Evolutionary conservation across 345 rosid species (phyloP).

Genomic region (Dovyalis caffra): DNA sequence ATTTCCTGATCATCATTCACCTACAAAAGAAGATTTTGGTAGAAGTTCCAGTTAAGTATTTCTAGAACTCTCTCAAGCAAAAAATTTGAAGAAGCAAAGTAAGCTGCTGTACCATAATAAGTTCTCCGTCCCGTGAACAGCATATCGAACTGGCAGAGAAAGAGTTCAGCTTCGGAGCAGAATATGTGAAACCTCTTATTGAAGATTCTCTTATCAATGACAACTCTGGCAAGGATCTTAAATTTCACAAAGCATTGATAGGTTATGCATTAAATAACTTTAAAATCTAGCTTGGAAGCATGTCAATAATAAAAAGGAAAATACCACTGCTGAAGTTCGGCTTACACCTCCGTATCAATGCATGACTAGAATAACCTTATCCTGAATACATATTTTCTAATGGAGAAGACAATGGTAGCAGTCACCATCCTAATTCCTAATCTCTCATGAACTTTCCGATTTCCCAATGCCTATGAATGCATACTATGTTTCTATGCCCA

Average conservation of each 20-base stretch:
- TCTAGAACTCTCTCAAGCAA: conserved; percentile 2
- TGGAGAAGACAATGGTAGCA: no score
- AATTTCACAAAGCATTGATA: conserved; percentile 3
- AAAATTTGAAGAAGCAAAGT: conserved; percentile 4
- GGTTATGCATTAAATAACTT: not conserved
- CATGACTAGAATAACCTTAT: no score
- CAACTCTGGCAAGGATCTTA: conserved; percentile 80
- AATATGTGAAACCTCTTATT: conserved; percentile 57
- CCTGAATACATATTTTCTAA: no score
- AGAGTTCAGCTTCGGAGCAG: conserved; percentile 47
- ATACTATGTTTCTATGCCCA: not conserved
- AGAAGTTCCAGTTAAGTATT: not conserved
- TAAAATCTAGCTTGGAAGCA: not conserved
- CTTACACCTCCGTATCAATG: no score
- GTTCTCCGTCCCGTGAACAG: conserved; percentile 67
- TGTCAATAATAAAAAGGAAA: not conserved
- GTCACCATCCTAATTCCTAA: no score
- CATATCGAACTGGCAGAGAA: conserved; percentile 50
- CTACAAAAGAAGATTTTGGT: conserved; percentile 36
- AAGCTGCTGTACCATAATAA: conserved; percentile 52
- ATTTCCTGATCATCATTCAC: conserved; percentile 78
- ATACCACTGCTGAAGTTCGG: not conserved
- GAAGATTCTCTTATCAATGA: conserved; percentile 59
- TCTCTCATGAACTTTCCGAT: not conserved
- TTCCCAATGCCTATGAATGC: not conserved